Evolutionary conservation across 1,284 basidiomycete genomes (phyloP).

Genomic region (Sphagnurus paluster): DNA sequence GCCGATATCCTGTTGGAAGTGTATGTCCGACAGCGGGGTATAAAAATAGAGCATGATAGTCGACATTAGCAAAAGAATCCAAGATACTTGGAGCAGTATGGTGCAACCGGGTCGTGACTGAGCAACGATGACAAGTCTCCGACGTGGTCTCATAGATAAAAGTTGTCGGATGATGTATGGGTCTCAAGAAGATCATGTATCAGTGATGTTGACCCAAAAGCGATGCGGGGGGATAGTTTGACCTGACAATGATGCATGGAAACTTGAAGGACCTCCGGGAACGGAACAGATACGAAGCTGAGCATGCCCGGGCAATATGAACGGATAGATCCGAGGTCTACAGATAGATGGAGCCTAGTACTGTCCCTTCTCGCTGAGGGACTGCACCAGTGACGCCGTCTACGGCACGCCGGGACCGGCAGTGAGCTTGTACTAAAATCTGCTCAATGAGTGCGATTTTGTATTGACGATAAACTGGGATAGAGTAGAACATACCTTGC

Average conservation of each 20-base stretch:
- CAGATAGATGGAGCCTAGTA: slow-evolving; percentile 2
- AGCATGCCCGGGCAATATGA: not conserved
- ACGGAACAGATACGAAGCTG: slow-evolving; percentile 10
- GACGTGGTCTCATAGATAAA: slow-evolving; percentile 1
- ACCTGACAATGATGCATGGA: slow-evolving; percentile 10
- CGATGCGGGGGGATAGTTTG: not conserved
- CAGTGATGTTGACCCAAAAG: slow-evolving; percentile 4
- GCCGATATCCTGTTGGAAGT: no score
- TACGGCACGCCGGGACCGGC: no score
- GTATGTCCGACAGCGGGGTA: no score
- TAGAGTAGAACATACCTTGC: no score
- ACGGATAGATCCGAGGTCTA: slow-evolving; percentile 18
- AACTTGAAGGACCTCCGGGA: slow-evolving; percentile 8
- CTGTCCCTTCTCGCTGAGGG: not conserved
- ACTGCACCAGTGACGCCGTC: not conserved
- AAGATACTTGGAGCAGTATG: no score
- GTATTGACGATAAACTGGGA: no score
- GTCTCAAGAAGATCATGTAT: slow-evolving; percentile 15
- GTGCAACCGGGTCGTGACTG: slow-evolving; percentile 16
- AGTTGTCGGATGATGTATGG: slow-evolving; percentile 10
- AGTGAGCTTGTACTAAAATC: no score
- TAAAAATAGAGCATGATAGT: not conserved
- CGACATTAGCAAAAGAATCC: no score
- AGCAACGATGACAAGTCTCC: slow-evolving; percentile 3
- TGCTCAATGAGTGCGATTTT: no score